Conservation (phyloP, 2,329 filamentous ascomycete species). For the Chaetomium olivaceum region DNA sequence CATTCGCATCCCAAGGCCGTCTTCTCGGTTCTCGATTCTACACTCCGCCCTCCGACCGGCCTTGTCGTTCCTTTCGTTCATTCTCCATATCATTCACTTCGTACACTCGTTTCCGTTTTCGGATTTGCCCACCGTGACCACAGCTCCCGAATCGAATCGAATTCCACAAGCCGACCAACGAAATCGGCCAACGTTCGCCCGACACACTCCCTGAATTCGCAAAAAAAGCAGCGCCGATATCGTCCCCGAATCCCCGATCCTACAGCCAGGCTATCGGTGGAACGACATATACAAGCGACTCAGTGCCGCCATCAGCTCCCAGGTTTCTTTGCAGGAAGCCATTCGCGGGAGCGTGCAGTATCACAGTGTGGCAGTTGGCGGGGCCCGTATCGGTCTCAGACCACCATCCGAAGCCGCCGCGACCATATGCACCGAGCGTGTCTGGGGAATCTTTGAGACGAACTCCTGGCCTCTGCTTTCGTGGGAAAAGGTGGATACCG, state of each 20-base stretch:
- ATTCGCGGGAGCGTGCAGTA: slow-evolving; percentile 30
- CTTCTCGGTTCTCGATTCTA: slow-evolving; percentile 8
- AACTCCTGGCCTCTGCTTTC: slow-evolving; percentile 20
- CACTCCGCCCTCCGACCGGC: neutral
- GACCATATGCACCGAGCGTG: neutral
- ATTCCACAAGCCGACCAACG: neutral
- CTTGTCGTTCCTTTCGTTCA: slow-evolving; percentile 17
- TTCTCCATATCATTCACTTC: slow-evolving; percentile 20
- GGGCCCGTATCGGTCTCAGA: slow-evolving; percentile 5
- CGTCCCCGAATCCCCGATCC: neutral
- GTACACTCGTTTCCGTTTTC: slow-evolving; percentile 27
- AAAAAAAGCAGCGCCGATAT: neutral
- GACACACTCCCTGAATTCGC: slow-evolving; percentile 14
- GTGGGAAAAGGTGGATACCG: slow-evolving; percentile 9
- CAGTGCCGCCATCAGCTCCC: slow-evolving; percentile 17
- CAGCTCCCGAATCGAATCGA: neutral
- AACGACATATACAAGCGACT: slow-evolving; percentile 4
- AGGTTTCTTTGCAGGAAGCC: slow-evolving; percentile 16
- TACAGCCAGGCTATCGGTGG: neutral
- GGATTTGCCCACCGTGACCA: neutral
- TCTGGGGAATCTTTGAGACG: slow-evolving; percentile 1
- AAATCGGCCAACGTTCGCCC: slow-evolving; percentile 24
- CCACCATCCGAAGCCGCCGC: neutral
- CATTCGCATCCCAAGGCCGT: slow-evolving; percentile 7
- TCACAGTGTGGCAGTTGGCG: slow-evolving; percentile 21